Evolutionary conservation across 306 rosid species (phyloP).

Genomic region (Dalbergia oliveri): DNA sequence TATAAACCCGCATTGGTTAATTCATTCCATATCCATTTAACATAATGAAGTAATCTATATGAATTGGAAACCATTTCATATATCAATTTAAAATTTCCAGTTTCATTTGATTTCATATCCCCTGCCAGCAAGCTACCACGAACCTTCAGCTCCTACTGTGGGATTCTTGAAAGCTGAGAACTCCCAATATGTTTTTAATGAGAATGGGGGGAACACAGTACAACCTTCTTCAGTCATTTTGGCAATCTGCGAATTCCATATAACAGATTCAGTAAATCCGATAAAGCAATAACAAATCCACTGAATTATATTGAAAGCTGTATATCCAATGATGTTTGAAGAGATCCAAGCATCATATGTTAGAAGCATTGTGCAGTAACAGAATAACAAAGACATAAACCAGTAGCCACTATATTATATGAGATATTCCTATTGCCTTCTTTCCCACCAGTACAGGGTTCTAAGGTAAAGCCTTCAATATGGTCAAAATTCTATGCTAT

Average conservation of each 20-base stretch:
- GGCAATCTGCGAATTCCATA: slow-evolving; percentile 63
- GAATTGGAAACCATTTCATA: slow-evolving; percentile 17
- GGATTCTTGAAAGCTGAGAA: slow-evolving; percentile 75
- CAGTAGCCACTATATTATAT: background rate
- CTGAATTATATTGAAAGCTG: background rate
- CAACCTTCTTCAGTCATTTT: slow-evolving; percentile 75
- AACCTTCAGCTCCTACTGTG: slow-evolving; percentile 73
- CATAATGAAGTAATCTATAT: background rate
- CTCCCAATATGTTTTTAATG: slow-evolving; percentile 84
- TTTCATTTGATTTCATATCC: slow-evolving; percentile 7
- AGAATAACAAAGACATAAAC: background rate
- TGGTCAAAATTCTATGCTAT: slow-evolving; percentile 6
- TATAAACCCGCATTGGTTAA: background rate
- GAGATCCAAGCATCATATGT: background rate
- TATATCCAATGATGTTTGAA: background rate
- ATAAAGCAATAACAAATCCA: background rate
- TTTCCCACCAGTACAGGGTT: background rate
- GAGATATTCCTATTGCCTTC: background rate
- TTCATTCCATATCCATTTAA: slow-evolving; percentile 13
- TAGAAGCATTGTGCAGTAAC: too few relatives aligned
- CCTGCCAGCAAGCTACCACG: slow-evolving; percentile 62
- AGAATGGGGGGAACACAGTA: slow-evolving; percentile 68
- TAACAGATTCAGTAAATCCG: background rate
- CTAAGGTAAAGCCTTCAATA: background rate
- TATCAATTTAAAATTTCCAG: slow-evolving; percentile 15